These are phyloP conservation scores for Lentinula raphanica DNA, from an alignment of 768 basidiomycete genomes.

Conservation along the genomic window DNA sequence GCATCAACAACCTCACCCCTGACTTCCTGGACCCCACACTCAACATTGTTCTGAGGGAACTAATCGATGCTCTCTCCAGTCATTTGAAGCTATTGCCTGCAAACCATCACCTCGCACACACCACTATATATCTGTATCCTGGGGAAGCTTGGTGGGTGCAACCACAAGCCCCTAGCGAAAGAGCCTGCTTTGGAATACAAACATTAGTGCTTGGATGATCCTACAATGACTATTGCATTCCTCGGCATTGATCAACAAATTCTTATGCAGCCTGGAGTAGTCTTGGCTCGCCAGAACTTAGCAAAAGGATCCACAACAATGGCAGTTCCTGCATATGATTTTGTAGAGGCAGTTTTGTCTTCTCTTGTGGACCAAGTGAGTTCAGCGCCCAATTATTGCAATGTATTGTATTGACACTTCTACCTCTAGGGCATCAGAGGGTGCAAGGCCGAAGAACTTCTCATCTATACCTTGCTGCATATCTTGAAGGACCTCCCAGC, in stretches of 20 bases:
- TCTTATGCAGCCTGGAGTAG: constrained; percentile 59
- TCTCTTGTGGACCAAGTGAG: constrained; percentile 72
- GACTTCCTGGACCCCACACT: constrained; percentile 97
- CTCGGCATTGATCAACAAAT: constrained; percentile 58
- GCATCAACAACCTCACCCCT: constrained; percentile 96
- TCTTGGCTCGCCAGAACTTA: constrained; percentile 61
- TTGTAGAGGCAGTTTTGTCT: constrained; percentile 67
- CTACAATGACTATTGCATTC: constrained; percentile 71
- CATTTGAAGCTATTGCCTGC: constrained; percentile 87
- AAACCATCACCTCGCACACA: constrained; percentile 86
- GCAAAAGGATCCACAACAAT: constrained; percentile 44
- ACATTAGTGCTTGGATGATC: constrained; percentile 62
- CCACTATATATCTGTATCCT: constrained; percentile 93
- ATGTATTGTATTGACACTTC: constrained; percentile 4
- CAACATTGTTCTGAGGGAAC: constrained; percentile 83
- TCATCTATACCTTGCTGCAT: constrained; percentile 84
- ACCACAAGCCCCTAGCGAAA: constrained; percentile 78
- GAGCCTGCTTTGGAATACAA: constrained; percentile 73
- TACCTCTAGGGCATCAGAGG: constrained; percentile 56
- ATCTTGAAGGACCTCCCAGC: constrained; percentile 92
- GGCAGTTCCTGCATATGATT: constrained; percentile 57
- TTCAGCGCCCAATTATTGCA: background rate
- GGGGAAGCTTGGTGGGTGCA: constrained; percentile 93
- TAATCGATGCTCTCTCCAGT: constrained; percentile 92
- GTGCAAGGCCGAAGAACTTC: constrained; percentile 68